Evolutionary conservation across 2,329 filamentous ascomycete species (phyloP).

Genomic region (Gnomoniopsis smithogilvyi): DNA sequence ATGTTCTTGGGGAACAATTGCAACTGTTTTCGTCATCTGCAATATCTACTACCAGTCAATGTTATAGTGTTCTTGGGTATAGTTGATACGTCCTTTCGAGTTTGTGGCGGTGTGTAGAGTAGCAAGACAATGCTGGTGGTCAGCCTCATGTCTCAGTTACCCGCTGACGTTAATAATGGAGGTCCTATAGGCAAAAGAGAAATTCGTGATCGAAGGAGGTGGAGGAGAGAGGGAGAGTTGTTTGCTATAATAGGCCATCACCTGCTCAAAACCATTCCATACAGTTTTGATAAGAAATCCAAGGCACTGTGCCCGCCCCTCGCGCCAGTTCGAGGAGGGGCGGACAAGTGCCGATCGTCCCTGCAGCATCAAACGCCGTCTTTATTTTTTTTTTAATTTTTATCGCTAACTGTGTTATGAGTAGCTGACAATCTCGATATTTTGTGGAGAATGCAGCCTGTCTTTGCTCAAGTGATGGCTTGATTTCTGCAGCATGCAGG

Average conservation of each 20-base stretch:
- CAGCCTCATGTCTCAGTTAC: no score
- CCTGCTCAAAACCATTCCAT: neutral
- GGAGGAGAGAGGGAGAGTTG: no score
- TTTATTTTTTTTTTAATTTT: conserved; percentile 5
- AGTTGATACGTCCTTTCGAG: no score
- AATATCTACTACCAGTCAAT: no score
- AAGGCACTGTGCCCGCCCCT: neutral
- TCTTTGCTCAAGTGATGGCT: conserved; percentile 8
- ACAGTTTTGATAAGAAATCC: conserved; percentile 1
- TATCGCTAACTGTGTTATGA: neutral
- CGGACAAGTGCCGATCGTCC: conserved; percentile 18
- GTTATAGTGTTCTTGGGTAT: no score
- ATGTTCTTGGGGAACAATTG: no score
- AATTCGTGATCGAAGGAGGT: no score
- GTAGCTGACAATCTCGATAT: neutral
- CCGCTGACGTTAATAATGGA: no score
- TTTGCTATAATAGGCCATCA: no score
- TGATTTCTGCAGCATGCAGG: neutral
- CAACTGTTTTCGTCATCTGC: neutral
- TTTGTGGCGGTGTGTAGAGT: no score
- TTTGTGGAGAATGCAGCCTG: neutral
- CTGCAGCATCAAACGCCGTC: conserved; percentile 6
- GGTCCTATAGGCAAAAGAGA: no score
- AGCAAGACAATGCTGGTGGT: no score
- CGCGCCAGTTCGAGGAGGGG: neutral